Evolutionary conservation across 768 basidiomycete genomes (phyloP).

Genomic region (Butyriboletus loyo): DNA sequence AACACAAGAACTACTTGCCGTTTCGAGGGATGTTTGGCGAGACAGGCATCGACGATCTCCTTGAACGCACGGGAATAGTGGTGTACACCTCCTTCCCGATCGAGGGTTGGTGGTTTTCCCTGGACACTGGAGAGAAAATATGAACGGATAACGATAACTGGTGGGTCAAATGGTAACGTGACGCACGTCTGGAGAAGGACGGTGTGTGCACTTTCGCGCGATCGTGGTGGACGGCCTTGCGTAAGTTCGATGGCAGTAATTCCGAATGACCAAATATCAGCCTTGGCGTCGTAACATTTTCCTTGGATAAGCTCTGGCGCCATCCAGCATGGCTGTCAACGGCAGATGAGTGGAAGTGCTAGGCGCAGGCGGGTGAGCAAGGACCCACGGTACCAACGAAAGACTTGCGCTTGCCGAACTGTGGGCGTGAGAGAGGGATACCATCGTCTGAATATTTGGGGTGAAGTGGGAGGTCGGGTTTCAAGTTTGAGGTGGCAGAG

Average conservation of each 20-base stretch:
- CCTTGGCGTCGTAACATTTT: constrained; percentile 76
- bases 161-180: neutral
- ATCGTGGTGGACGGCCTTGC: constrained; percentile 84
- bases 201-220: constrained; percentile 66
- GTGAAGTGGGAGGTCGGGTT: constrained; percentile 33
- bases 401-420: constrained; percentile 76
- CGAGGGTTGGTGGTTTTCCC: constrained; percentile 73
- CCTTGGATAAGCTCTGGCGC: constrained; percentile 91
- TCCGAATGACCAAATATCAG: constrained; percentile 96
- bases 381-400: constrained; percentile 84
- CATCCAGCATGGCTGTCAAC: constrained; percentile 86
- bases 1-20: constrained; percentile 42
- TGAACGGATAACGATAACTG: neutral
- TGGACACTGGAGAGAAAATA: constrained; percentile 49
- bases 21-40: constrained; percentile 78
- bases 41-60: constrained; percentile 78
- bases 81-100: constrained; percentile 65
- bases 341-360: neutral
- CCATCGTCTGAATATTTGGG: neutral
- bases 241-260: constrained; percentile 92
- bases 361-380: neutral
- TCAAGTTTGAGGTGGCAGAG: constrained; percentile 30
- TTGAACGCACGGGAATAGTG: constrained; percentile 81
- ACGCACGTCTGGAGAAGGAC: constrained; percentile 74
- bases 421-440: constrained; percentile 33